These are phyloP conservation scores for Geosiphon pyriformis DNA, from an alignment of 192 early-diverging fungal genomes.

Conservation along the genomic window DNA sequence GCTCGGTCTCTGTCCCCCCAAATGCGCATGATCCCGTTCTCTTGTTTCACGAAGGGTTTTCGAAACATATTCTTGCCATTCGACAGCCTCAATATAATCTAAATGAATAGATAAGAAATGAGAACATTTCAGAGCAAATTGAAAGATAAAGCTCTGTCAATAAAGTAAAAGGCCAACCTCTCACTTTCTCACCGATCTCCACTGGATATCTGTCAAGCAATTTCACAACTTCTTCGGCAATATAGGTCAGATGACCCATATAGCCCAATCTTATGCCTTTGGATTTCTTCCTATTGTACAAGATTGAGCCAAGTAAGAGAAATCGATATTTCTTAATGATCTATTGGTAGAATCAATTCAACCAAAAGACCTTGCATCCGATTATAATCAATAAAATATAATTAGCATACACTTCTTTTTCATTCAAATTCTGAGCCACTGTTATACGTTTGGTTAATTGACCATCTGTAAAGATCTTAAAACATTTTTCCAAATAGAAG, in stretches of 20 bases:
- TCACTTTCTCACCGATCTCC: constrained; percentile 22
- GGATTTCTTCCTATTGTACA: constrained; percentile 63
- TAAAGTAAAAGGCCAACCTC: constrained; percentile 11
- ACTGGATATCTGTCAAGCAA: constrained; percentile 63
- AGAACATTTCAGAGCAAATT: neutral
- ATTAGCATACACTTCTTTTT: constrained; percentile 63
- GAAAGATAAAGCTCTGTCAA: neutral
- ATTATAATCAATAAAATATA: neutral
- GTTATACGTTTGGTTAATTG: constrained; percentile 79
- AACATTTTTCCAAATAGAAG: neutral
- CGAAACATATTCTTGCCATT: constrained; percentile 51
- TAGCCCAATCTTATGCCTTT: constrained; percentile 91
- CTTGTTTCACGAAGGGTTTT: constrained; percentile 41
- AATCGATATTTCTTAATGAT: neutral
- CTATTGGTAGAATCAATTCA: too few relatives aligned
- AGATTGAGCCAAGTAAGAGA: too few relatives aligned
- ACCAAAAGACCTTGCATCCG: too few relatives aligned
- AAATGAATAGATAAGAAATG: constrained; percentile 20
- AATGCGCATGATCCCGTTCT: constrained; percentile 38
- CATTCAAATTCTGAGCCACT: constrained; percentile 77
- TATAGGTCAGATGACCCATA: constrained; percentile 98
- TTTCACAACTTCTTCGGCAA: constrained; percentile 92
- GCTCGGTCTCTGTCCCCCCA: constrained; percentile 49
- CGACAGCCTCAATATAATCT: constrained; percentile 43
- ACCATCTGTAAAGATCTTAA: constrained; percentile 78